Conservation (phyloP, 2,329 filamentous ascomycete species). For the Monosporascus sp. region DNA sequence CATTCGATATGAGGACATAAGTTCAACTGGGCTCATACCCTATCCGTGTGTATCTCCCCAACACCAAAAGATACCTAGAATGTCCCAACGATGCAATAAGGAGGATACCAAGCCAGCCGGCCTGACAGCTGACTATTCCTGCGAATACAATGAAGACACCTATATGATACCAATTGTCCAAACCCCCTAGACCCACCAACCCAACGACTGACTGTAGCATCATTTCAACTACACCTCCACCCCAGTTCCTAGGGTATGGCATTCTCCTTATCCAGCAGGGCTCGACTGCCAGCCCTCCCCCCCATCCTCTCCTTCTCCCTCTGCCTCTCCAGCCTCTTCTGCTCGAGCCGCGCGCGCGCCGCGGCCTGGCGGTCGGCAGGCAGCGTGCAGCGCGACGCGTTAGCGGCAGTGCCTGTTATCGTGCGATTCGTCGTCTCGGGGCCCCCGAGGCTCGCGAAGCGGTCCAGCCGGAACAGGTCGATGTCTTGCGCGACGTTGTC, state of each 20-base stretch:
- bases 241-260: constrained; percentile 27
- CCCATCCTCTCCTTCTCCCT: constrained; percentile 43
- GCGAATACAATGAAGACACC: too few relatives aligned
- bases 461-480: constrained; percentile 38
- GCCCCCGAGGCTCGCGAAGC: constrained; percentile 40
- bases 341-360: constrained; percentile 49
- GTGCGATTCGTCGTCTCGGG: constrained; percentile 27
- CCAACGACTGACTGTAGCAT: too few relatives aligned
- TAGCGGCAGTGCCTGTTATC: constrained; percentile 26
- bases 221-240: too few relatives aligned
- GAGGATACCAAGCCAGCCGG: too few relatives aligned
- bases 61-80: too few relatives aligned
- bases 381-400: constrained; percentile 38
- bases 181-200: too few relatives aligned
- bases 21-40: too few relatives aligned
- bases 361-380: constrained; percentile 48
- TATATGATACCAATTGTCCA: too few relatives aligned
- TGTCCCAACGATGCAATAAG: too few relatives aligned
- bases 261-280: constrained; percentile 43
- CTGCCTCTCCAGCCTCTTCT: constrained; percentile 47
- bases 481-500: constrained; percentile 30
- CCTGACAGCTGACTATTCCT: too few relatives aligned
- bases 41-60: too few relatives aligned
- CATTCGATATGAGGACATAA: too few relatives aligned
- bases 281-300: constrained; percentile 22